Percentiles rank a stretch among this genome's conserved stretches.
Conservation (phyloP, 1,284 basidiomycete genomes). For the Trichosporon sp. region DNA sequence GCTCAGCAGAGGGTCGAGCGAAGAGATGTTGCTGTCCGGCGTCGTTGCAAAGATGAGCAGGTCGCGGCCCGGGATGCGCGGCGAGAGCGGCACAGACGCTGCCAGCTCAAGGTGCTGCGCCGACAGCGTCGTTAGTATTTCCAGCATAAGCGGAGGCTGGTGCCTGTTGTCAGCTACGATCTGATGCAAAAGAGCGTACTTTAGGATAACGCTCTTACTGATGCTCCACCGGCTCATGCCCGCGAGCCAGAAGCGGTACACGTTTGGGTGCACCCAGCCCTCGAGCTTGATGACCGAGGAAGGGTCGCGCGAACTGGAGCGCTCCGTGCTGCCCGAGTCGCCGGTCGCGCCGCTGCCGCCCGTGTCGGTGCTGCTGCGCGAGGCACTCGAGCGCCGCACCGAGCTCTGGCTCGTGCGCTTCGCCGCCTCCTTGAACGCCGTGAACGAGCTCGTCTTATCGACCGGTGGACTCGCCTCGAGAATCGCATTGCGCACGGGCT, state of each 20-base stretch:
- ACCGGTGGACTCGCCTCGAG: slow-evolving; percentile 5
- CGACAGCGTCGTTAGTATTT: slow-evolving; percentile 33
- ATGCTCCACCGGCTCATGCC: slow-evolving; percentile 38
- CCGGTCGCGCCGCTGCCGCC: not conserved
- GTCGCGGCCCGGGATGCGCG: slow-evolving; percentile 34
- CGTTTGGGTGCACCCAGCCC: slow-evolving; percentile 44
- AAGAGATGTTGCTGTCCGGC: slow-evolving; percentile 27
- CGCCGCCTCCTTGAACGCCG: not conserved
- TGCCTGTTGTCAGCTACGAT: slow-evolving; percentile 27
- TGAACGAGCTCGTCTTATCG: not conserved
- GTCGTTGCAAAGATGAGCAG: slow-evolving; percentile 39
- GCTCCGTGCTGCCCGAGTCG: not conserved
- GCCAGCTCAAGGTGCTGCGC: slow-evolving; percentile 30
- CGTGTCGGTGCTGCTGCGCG: slow-evolving; percentile 5
- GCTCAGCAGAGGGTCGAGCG: slow-evolving; percentile 10
- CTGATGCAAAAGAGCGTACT: not conserved
- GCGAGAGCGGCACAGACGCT: slow-evolving; percentile 35
- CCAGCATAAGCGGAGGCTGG: slow-evolving; percentile 33
- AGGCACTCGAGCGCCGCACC: not conserved
- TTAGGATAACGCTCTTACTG: not conserved
- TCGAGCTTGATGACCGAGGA: slow-evolving; percentile 36
- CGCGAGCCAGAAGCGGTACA: slow-evolving; percentile 43
- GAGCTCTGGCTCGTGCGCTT: slow-evolving; percentile 8
- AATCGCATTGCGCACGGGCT: slow-evolving; percentile 36
- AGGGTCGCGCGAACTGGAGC: not conserved